phyloP scores from a whole-genome alignment of 228 moss, liverwort and hornwort species.

The Sphagnum fallax region DNA sequence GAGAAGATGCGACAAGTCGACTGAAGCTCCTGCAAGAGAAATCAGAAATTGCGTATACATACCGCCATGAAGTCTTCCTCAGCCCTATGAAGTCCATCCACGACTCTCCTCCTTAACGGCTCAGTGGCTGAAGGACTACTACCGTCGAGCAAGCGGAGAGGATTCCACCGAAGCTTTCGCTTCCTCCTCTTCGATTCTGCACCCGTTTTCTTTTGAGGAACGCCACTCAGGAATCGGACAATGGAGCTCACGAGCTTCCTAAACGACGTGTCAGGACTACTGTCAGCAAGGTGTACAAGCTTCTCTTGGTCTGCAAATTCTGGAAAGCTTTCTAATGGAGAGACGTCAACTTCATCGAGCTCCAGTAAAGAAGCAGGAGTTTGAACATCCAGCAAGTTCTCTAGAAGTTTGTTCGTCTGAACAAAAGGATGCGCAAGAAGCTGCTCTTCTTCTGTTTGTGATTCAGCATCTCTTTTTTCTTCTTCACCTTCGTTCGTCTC shows the following conservation, averaged over 20 bases:
- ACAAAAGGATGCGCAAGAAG: no score
- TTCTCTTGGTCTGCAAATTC: no score
- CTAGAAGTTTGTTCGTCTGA: no score
- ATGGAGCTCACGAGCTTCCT: neutral
- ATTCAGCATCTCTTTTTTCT: no score
- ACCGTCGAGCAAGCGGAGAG: slow-evolving; percentile 32
- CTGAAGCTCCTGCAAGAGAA: neutral
- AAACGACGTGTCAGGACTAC: no score
- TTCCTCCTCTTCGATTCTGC: slow-evolving; percentile 10
- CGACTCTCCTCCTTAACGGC: slow-evolving; percentile 42
- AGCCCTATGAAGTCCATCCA: slow-evolving; percentile 47
- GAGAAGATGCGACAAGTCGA: no score
- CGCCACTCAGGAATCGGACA: slow-evolving; percentile 36
- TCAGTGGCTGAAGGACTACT: slow-evolving; percentile 38
- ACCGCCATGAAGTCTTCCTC: slow-evolving; percentile 65
- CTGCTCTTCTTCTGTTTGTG: no score
- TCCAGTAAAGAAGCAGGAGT: no score
- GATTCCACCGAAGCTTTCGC: slow-evolving; percentile 28
- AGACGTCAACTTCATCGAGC: no score
- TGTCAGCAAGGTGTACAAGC: neutral
- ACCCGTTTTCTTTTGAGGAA: slow-evolving; percentile 16
- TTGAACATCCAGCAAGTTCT: no score
- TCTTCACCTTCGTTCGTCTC: no score
- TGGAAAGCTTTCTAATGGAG: no score
- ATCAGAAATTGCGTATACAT: slow-evolving; percentile 3